Evolutionary conservation across 1,284 basidiomycete species (phyloP), one percentile per base, ranked within the genome.

Genomic region (Pseudozyma tsukubaensis): DNA sequence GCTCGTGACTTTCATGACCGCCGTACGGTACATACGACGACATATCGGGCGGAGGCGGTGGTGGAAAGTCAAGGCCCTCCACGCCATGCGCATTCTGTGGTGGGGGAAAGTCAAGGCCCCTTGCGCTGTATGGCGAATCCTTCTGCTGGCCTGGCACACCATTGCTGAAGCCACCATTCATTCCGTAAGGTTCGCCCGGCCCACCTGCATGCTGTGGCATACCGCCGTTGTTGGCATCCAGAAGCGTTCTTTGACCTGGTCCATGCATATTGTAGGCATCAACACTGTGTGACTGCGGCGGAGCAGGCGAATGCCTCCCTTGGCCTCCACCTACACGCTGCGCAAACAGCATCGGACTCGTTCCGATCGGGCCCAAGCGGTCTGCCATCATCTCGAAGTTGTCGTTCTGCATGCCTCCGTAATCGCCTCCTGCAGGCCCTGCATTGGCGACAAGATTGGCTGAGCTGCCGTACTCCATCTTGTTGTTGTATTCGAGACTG

Each of bases 361-460:
- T 80, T 1, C 78, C 78, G 50, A 80, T 79, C 3, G 78, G 78
- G 18, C 78, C 78, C 67, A 80, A 67, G 37, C 68, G 59, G 12
- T 71, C 65, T 36, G 74, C 59, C 58, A 75, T 40, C 7, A 55
- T 45, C 2, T 78, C 72, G 16, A 67, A 59, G 19, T 53, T 63
- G 7, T 59, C 43, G 10, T 65, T 52, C 13, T 76, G 63, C 55
- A 67, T 48, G 18, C 66, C 55, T 2, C 49, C 62, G 45, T 40
- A 65, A 13, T 64, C 60, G 8, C 47, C 56, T 7, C 77, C 77
- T 10, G 66, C 77, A 21, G 64, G 72, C 2, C 77, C 78, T 5
- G 75, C 75, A 19, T 80, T 80, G 24, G 45, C 13, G 12, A 79
- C 64, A 2, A 80, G 63, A 19, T 80, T 61, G n/a, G 77, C 75